Conservation (phyloP, 352 stramenopile genomes). For the Globisporangium cederbergense region DNA sequence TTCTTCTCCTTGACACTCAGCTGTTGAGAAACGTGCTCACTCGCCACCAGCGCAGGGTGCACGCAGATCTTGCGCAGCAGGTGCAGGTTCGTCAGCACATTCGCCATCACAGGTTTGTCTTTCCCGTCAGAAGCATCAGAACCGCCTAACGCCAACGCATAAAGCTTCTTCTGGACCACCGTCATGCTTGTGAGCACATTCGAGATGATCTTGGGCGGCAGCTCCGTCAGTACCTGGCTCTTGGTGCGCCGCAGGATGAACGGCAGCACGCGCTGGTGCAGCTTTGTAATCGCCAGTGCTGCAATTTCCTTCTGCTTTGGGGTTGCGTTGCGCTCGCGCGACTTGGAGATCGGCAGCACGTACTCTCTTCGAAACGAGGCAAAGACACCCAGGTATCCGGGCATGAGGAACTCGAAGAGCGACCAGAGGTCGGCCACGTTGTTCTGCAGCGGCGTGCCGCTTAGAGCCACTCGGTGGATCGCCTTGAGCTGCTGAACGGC, state of each 20-base stretch:
- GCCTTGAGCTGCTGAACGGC: constrained; percentile 77
- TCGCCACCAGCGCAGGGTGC: constrained; percentile 87
- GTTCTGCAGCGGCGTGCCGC: constrained; percentile 97
- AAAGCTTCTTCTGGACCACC: constrained; percentile 85
- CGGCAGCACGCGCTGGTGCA: constrained; percentile 96
- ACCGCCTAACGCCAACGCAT: constrained; percentile 35
- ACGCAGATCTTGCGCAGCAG: constrained; percentile 93
- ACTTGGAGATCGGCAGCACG: constrained; percentile 59
- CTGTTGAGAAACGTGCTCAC: constrained; percentile 20
- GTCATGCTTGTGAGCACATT: constrained; percentile 90
- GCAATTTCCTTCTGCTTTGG: constrained; percentile 72
- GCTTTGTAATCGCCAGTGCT: constrained; percentile 84
- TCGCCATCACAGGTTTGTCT: background rate
- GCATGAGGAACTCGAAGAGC: constrained; percentile 97
- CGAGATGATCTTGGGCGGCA: constrained; percentile 97
- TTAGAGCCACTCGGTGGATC: constrained; percentile 92
- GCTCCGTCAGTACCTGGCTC: constrained; percentile 91
- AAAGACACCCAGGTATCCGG: constrained; percentile 94
- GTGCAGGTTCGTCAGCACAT: constrained; percentile 62
- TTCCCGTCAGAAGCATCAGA: too few relatives aligned
- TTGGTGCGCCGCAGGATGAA: constrained; percentile 98
- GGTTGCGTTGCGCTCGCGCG: constrained; percentile 56
- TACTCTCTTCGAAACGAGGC: constrained; percentile 52
- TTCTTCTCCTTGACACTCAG: constrained; percentile 30
- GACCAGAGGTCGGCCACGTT: constrained; percentile 96